A percentile compares a stretch with the other conserved stretches of the same genome.
phyloP scores from a whole-genome alignment of 768 basidiomycete genomes.

The Vishniacozyma victoriae region DNA sequence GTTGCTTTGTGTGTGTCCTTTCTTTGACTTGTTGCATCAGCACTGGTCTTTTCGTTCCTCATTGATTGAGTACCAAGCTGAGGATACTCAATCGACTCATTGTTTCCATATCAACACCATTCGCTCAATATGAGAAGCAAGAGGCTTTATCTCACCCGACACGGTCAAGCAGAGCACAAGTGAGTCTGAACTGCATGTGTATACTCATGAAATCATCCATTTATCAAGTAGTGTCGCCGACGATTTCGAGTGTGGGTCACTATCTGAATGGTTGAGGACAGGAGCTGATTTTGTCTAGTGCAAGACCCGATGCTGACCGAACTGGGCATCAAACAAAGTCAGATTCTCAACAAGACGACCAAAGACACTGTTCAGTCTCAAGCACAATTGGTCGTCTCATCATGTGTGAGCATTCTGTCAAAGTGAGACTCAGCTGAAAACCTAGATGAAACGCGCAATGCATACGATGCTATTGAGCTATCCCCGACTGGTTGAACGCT shows the following conservation, averaged over 20 bases:
- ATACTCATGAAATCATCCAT: background rate
- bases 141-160: slow-evolving; percentile 33
- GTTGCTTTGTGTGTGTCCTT: background rate
- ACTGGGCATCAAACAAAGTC: slow-evolving; percentile 37
- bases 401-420: slow-evolving; percentile 14
- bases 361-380: slow-evolving; percentile 31
- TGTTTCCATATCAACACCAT: background rate
- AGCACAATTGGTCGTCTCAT: slow-evolving; percentile 40
- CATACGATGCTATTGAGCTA: slow-evolving; percentile 35
- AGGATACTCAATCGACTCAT: background rate
- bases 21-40: background rate
- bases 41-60: background rate
- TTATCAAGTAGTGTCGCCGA: background rate
- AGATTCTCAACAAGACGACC: slow-evolving; percentile 32
- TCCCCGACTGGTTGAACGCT: slow-evolving; percentile 20
- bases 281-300: slow-evolving; percentile 16
- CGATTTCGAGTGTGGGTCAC: background rate
- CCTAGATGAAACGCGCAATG: slow-evolving; percentile 38
- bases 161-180: slow-evolving; percentile 44
- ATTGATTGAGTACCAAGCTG: background rate
- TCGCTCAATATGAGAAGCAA: slow-evolving; percentile 9
- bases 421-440: background rate
- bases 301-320: slow-evolving; percentile 42
- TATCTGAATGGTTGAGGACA: background rate
- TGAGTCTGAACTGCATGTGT: slow-evolving; percentile 8